phyloP scores from a whole-genome alignment of 2,329 filamentous ascomycete species.

The Cadophora luteo-olivacea region DNA sequence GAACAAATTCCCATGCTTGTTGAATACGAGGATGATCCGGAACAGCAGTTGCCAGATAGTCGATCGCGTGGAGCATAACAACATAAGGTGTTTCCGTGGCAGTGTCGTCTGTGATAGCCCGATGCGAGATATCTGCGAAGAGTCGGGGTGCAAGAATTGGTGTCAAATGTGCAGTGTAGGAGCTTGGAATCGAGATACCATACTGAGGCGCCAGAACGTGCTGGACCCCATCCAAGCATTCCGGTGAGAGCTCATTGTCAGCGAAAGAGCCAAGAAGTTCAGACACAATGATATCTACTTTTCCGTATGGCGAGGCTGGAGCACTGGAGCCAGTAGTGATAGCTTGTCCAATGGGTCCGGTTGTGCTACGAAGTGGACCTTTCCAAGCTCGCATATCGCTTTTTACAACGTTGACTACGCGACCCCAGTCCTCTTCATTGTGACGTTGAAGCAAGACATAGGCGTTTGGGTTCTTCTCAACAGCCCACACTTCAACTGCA shows the following conservation, averaged over 20 bases:
- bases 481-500: constrained; percentile 83
- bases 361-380: constrained; percentile 65
- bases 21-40: constrained; percentile 70
- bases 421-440: constrained; percentile 82
- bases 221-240: constrained; percentile 95
- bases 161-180: constrained; percentile 93
- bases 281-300: constrained; percentile 91
- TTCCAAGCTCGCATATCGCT: constrained; percentile 98
- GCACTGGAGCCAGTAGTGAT: constrained; percentile 45
- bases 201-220: constrained; percentile 79
- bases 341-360: constrained; percentile 44
- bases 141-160: constrained; percentile 89
- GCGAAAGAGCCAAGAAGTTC: constrained; percentile 95
- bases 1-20: constrained; percentile 80
- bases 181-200: constrained; percentile 92
- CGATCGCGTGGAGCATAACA: constrained; percentile 87
- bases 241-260: constrained; percentile 95
- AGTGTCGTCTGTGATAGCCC: constrained; percentile 65
- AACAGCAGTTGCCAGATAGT: constrained; percentile 75
- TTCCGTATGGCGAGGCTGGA: constrained; percentile 57
- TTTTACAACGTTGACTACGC: constrained; percentile 85
- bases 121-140: constrained; percentile 77
- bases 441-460: constrained; percentile 91
- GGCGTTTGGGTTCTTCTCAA: constrained; percentile 98
- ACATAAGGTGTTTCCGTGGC: constrained; percentile 95